phyloP scores from a whole-genome alignment of 225 moss, liverwort and hornwort species.

The Pseudisothecium myosuroides region DNA sequence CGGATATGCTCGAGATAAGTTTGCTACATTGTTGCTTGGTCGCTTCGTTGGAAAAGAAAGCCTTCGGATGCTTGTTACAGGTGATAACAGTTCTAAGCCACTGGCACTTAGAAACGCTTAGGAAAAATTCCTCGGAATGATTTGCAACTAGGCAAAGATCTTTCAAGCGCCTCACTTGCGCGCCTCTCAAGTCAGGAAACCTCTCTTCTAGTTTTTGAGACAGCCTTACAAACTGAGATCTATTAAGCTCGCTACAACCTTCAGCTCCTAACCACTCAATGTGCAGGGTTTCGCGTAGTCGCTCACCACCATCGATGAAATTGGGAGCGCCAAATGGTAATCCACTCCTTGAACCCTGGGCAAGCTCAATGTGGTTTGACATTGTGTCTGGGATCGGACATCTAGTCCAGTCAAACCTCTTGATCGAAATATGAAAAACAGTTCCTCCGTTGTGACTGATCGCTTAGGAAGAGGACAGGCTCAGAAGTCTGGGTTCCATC shows the following conservation, averaged over 20 bases:
- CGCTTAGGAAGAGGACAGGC: not conserved
- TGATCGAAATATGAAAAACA: not conserved
- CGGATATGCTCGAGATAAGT: not conserved
- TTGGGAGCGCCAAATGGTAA: not conserved
- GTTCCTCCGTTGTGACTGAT: not conserved
- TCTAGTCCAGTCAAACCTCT: not conserved
- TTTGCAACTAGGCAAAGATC: not conserved
- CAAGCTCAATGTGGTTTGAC: constrained; percentile 1
- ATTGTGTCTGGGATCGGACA: not conserved
- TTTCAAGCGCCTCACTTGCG: not conserved
- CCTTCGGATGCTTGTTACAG: not conserved
- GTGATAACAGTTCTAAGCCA: not conserved
- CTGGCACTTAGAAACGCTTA: not conserved
- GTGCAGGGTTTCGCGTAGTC: not conserved
- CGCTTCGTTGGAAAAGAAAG: not conserved
- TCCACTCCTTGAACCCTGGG: not conserved
- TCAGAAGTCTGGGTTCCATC: not conserved
- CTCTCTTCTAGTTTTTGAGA: not conserved
- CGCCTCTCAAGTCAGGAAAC: not conserved
- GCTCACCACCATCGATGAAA: not conserved
- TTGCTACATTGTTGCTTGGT: not conserved
- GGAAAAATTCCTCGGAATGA: not conserved
- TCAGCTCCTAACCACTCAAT: not conserved
- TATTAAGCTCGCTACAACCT: not conserved
- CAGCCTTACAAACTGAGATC: not conserved